These are phyloP conservation scores for Bryoerythrophyllum caledonicum DNA, from an alignment of 225 moss, liverwort and hornwort species.

Conservation along the genomic window DNA sequence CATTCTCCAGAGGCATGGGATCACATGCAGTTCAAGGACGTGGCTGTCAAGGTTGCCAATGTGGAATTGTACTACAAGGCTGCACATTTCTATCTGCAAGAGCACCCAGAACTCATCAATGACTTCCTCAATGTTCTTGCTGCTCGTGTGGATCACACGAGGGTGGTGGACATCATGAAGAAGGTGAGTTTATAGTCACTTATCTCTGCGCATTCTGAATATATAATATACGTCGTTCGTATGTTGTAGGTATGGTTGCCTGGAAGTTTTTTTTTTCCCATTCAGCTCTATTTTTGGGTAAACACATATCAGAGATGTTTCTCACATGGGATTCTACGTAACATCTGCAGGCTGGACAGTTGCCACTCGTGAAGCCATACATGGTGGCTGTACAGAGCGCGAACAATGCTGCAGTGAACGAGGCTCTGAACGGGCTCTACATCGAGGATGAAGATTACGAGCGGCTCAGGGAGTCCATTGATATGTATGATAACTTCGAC, in stretches of 20 bases:
- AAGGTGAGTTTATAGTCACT: constrained; percentile 51
- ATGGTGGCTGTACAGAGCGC: constrained; percentile 97
- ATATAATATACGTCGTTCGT: background rate
- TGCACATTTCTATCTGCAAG: constrained; percentile 89
- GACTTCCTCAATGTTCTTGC: constrained; percentile 93
- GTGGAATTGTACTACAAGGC: constrained; percentile 98
- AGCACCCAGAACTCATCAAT: constrained; percentile 94
- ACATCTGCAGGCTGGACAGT: constrained; percentile 79
- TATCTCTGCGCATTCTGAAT: background rate
- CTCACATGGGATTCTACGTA: constrained; percentile 18
- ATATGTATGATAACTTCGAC: constrained; percentile 98
- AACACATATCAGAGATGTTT: background rate
- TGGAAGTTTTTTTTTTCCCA: background rate
- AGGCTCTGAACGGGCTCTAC: constrained; percentile 93
- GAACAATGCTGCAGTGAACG: constrained; percentile 92
- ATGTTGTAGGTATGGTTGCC: background rate
- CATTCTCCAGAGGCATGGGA: constrained; percentile 99
- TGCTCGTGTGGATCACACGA: constrained; percentile 89
- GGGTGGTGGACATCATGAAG: constrained; percentile 95
- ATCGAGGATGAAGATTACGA: constrained; percentile 99
- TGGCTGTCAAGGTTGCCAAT: constrained; percentile 93
- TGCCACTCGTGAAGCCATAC: constrained; percentile 96
- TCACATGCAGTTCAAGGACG: constrained; percentile 99
- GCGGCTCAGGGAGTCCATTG: constrained; percentile 92
- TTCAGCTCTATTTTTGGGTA: background rate